Conservation (phyloP, 2,329 filamentous ascomycete genomes). For the Emericellopsis atlantica region DNA sequence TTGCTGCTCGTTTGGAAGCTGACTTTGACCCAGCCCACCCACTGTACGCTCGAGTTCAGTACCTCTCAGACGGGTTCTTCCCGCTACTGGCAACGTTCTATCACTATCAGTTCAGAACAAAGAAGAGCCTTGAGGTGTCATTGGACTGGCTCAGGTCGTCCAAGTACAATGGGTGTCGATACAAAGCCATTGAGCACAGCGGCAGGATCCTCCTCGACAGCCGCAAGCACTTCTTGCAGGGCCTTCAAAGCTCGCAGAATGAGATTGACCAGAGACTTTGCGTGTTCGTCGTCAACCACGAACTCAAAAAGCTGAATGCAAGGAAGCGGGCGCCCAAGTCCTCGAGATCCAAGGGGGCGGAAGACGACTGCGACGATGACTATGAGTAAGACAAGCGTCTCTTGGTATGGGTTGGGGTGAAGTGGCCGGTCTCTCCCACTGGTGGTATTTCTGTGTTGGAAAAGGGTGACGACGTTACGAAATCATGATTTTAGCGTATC, state of each 20-base stretch:
- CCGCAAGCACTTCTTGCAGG: constrained; percentile 20
- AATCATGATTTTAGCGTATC: constrained; percentile 7
- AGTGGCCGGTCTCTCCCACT: too few species aligned
- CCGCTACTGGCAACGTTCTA: constrained; percentile 25
- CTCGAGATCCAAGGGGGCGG: constrained; percentile 11
- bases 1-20: too few species aligned
- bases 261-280: constrained; percentile 19
- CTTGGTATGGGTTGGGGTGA: not conserved
- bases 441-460: constrained; percentile 1
- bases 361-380: constrained; percentile 13
- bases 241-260: constrained; percentile 15
- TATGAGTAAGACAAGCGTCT: constrained; percentile 6
- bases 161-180: constrained; percentile 11
- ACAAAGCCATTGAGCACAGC: constrained; percentile 13
- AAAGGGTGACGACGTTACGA: not conserved
- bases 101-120: constrained; percentile 26
- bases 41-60: not conserved
- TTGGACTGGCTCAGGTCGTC: constrained; percentile 22
- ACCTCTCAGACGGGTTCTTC: constrained; percentile 16
- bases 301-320: constrained; percentile 25
- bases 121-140: constrained; percentile 24
- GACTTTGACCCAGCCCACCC: not conserved
- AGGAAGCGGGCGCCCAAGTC: constrained; percentile 15
- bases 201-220: constrained; percentile 18
- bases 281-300: constrained; percentile 22